Base-by-base conservation (phyloP, 2,329 filamentous ascomycete species). In the Zopfia rhizophila region DNA sequence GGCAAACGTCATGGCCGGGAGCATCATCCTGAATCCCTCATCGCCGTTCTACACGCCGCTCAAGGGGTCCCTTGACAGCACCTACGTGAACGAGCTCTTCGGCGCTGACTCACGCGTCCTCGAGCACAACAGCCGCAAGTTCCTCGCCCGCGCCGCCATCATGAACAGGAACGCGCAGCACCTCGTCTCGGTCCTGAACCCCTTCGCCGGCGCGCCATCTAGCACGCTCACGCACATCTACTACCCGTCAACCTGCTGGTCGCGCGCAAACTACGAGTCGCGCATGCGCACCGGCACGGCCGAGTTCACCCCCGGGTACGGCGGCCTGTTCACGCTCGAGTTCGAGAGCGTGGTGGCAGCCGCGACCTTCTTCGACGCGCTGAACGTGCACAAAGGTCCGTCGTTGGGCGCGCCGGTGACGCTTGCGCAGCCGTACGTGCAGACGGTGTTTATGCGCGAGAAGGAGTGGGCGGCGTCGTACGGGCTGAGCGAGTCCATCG, bases 1-100 rank as follows among this genome's bases (percentile, higher is more conserved):
- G 48, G 75, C 80, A 16, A 75, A 86, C 58, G 77, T 80, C 35
- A 78, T 84, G 70, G 81, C 70, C 23, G 82, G 78, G n/a, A 77
- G 75, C 38, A 55, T 75, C 13, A 72, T 78, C 28, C 69, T 84
- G 28, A 81, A 81, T 56, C 79, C 79, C 0, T 56, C 71, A 3
- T 79, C 76, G 0, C 51, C 60, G 2, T 66, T 73, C 41, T 77
- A 82, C 56, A 5, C 48, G 3, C 45, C 60, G 14, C 65, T 83
- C 7, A 65, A 66, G 37, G n/a, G 25, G 2, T 17, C 58, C 0
- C 57, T 76, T 38, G 38, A 38, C 5, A 24, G 61, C 12, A 27
- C 43, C 7, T 74, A 72, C 58, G 48, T 51, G 47, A 81, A 82
- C 60, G 76, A 82, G 51, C 65, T 79, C 52, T 83, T 75, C 59